Evolutionary conservation across 2,329 filamentous ascomycete genomes (phyloP).

Genomic region (Zymoseptoria crescenta): DNA sequence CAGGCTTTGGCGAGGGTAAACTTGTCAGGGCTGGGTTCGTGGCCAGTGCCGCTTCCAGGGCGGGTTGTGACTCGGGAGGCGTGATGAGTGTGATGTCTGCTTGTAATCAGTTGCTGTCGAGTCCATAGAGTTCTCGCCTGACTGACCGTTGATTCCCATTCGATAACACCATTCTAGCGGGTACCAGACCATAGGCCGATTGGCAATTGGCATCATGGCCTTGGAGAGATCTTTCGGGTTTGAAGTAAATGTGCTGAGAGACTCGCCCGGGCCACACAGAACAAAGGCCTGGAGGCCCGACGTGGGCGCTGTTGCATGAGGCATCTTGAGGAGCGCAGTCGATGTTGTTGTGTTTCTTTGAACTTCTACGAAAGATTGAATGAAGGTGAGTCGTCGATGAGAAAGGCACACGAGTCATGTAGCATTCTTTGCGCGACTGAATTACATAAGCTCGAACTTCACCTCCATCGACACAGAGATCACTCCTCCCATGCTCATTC

Average conservation of each 20-base stretch:
- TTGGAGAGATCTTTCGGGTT: conserved; percentile 75
- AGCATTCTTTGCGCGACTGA: neutral
- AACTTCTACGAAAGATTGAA: neutral
- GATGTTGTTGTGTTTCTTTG: neutral
- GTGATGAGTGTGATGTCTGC: conserved; percentile 51
- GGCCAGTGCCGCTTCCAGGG: conserved; percentile 62
- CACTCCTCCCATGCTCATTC: too few species aligned
- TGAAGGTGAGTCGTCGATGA: neutral
- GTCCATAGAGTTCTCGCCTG: neutral
- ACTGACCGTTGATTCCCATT: conserved; percentile 62
- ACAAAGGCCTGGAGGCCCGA: conserved; percentile 77
- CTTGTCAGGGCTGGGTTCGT: conserved; percentile 71
- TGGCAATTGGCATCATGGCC: conserved; percentile 72
- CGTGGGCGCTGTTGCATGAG: conserved; percentile 66
- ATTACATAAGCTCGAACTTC: neutral
- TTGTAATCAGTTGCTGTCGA: neutral
- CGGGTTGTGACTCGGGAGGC: conserved; percentile 50
- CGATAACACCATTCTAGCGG: conserved; percentile 78
- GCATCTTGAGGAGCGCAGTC: conserved; percentile 45
- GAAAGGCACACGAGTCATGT: neutral
- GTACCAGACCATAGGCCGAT: conserved; percentile 85
- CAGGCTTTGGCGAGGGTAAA: conserved; percentile 63
- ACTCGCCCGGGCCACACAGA: conserved; percentile 73
- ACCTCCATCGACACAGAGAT: too few species aligned
- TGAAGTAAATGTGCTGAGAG: conserved; percentile 73